Conservation (phyloP, 169 alveolate genomes). For the Plasmodium blacklocki region DNA sequence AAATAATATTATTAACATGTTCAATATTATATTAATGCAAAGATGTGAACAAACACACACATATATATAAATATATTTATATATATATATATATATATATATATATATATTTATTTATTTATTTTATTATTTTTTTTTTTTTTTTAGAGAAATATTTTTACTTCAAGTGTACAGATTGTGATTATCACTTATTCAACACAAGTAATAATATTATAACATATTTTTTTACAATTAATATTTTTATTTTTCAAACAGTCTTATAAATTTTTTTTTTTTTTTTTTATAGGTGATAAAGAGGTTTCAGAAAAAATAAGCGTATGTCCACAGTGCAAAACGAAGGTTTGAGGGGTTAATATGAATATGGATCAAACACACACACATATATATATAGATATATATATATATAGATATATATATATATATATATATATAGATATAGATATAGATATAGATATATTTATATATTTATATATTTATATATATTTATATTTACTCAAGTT, state of each 20-base stretch:
- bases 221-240: too few relatives aligned
- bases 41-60: background rate
- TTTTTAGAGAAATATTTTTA: conserved; percentile 43
- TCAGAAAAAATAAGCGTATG: conserved; percentile 5
- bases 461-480: background rate
- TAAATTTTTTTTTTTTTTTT: background rate
- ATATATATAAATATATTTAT: background rate
- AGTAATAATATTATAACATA: conserved; percentile 10
- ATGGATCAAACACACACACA: background rate
- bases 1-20: background rate
- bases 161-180: conserved; percentile 53
- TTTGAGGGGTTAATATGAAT: background rate
- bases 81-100: background rate
- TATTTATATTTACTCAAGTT: background rate
- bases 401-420: background rate
- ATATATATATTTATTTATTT: background rate
- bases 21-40: background rate
- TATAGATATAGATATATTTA: too few relatives aligned
- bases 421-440: background rate
- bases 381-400: conserved; percentile 1
- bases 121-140: conserved; percentile 13
- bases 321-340: conserved; percentile 17
- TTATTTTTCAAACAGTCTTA: too few relatives aligned
- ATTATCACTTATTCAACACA: conserved; percentile 51
- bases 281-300: background rate